Base-by-base conservation (phyloP, 441 rosid species). In the Erodium trifolium region DNA sequence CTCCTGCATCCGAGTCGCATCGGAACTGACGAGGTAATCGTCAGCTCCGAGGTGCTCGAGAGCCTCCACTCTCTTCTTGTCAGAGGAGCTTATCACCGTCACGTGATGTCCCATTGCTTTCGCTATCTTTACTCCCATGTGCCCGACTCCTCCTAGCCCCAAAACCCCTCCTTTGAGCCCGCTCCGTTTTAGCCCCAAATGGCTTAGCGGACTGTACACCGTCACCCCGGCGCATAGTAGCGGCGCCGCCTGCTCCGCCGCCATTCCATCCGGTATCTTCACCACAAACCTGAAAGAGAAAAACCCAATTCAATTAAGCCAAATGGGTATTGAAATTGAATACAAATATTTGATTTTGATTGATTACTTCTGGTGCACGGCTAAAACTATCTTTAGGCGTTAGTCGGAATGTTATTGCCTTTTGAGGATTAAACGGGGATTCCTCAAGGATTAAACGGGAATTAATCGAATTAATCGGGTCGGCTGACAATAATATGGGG, bases 211-310 rank as follows among this genome's bases (percentile, higher is more conserved):
- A 65, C 92, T 87, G 79, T 82, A 87, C 60, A 85, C 86, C 0
- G 92, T 87, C 75, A 87, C 85, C 1, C 88, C 90, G 0, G 90
- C 90, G 19, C 92, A 87, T 3, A 87, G 70, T 7, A 87, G 80
- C 7, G 90, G 92, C 0, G 90, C 90, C 47, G 83, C 98, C 72
- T 93, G 98, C 67, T 89, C 98, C 7, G 77, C 81, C 31, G 86
- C 76, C 91, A 93, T 78, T 41, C 96, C 94, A 8, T 87, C 91
- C 5, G 98, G 98, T 41, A 91, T 86, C 77, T 82, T 89, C 82
- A 85, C 93, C 77, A 83, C 87, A 81, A 91, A 93, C 82, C 97
- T 89, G 69, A 66, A 70, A 18, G 19, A 75, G 0, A 8, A 43
- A 2, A 16, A 17, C 29, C 27, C 59, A 70, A 64, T 27, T 0